These are phyloP conservation scores for Metarhizium brunneum DNA, from an alignment of 2,329 filamentous ascomycete genomes.

Conservation along the genomic window DNA sequence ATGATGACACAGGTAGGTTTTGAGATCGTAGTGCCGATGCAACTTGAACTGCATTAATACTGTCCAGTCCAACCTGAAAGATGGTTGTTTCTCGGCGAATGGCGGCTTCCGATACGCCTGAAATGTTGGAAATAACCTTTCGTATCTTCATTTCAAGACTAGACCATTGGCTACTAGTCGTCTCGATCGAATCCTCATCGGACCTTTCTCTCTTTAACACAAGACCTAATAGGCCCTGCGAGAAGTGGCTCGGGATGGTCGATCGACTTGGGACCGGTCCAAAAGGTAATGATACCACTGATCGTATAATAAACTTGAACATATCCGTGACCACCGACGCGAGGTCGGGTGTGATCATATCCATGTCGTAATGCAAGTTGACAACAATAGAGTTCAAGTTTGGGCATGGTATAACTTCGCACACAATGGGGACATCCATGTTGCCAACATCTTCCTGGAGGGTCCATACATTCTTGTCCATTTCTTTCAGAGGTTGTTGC, in stretches of 20 bases:
- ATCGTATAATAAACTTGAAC: constrained; percentile 20
- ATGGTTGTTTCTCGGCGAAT: constrained; percentile 61
- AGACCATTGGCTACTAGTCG: constrained; percentile 32
- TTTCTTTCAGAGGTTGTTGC: constrained; percentile 53
- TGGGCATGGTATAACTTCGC: constrained; percentile 57
- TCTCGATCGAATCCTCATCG: constrained; percentile 10
- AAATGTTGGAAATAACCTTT: constrained; percentile 47
- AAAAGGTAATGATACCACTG: constrained; percentile 19
- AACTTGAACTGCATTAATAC: constrained; percentile 77
- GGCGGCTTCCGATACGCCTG: constrained; percentile 34
- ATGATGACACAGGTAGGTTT: constrained; percentile 51
- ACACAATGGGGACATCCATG: constrained; percentile 71
- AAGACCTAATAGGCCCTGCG: constrained; percentile 12
- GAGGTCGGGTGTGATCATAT: constrained; percentile 19
- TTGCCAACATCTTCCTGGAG: constrained; percentile 46
- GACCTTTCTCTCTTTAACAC: constrained; percentile 11
- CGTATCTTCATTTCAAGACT: constrained; percentile 43
- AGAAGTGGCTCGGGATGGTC: background rate
- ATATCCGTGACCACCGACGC: constrained; percentile 18
- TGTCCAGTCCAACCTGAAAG: constrained; percentile 83
- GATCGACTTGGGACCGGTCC: background rate
- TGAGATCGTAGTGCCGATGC: constrained; percentile 55
- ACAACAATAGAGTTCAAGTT: constrained; percentile 44
- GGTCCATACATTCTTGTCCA: constrained; percentile 47
- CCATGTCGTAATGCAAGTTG: constrained; percentile 53